Evolutionary conservation across 441 rosid genomes (phyloP).

Genomic region (Syzygium malaccense): DNA sequence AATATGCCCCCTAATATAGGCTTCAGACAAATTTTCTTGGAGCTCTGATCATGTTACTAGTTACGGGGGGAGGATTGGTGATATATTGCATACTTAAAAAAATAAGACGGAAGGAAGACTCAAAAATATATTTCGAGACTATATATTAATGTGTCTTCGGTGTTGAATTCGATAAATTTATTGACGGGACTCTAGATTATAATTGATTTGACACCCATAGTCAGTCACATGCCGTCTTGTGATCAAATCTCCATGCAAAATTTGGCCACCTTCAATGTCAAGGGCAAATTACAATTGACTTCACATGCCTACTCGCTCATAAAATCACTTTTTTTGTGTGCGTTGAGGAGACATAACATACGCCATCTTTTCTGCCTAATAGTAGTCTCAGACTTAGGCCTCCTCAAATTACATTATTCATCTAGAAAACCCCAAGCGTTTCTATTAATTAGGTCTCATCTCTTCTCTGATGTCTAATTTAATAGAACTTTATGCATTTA

Average conservation of each 20-base stretch:
- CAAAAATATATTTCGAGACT: neutral
- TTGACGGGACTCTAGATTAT: neutral
- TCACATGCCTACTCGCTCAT: no score
- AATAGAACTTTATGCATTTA: no score
- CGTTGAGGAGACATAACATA: neutral
- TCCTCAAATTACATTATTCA: neutral
- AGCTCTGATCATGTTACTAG: neutral
- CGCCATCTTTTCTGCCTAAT: neutral
- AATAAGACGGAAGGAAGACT: neutral
- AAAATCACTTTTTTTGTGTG: neutral
- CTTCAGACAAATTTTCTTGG: neutral
- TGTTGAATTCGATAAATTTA: neutral
- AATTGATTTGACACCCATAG: neutral
- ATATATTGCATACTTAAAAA: neutral
- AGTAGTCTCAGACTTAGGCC: neutral
- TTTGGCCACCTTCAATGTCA: rapidly evolving
- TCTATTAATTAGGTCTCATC: no score
- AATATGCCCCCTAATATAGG: neutral
- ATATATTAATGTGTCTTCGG: neutral
- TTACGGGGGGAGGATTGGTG: neutral
- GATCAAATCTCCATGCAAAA: neutral
- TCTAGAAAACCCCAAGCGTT: no score
- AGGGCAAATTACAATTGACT: neutral
- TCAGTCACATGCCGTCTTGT: neutral
- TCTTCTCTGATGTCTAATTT: neutral